Evolutionary conservation across 441 rosid genomes (phyloP), one percentile per base, ranked within the genome.

Genomic region (Eutrema salsugineum): DNA sequence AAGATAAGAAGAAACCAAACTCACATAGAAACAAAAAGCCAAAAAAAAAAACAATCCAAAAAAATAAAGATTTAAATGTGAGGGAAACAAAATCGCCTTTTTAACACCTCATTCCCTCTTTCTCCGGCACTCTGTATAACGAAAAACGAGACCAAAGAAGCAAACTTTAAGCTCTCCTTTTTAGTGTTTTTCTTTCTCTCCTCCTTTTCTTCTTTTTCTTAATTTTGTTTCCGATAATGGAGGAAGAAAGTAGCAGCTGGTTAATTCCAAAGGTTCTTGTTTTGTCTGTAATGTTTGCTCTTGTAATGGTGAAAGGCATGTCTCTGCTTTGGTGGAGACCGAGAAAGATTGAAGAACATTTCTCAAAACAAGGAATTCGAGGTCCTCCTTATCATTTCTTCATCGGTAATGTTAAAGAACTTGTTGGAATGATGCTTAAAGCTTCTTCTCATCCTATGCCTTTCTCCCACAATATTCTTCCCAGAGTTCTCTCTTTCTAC

Each of bases 311-410:
- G 24, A 78, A 87, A 76, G 71, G 81, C 5, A 82, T 59, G 63
- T 85, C 84, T 65, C 1, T 83, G 70, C 81, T 90, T 2, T 95
- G 99, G 98, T 92, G 98, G 98, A 81, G 80, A 78, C 99, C 99
- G 2, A 83, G 96, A 77, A 86, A 83, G 85, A 92, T 89, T 42
- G 93, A 90, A 82, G 80, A 80, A 44, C 96, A 92, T 83, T 95
- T 95, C 96, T 82, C 94, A 9, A 86, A 84, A 79, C 99, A 95
- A 78, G 99, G 98, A 38, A 95, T 95, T 70, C 78, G 94, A 67
- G 99, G 99, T 1, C 99, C 99, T 27, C 97, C 98, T 80, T 94
- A 94, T 80, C 84, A 89, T 19, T 87, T 94, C 83, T 90, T 95
- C 84, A 82, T 92, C 40, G 99, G 98, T 22, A 92, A 95, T 81